phyloP scores from a whole-genome alignment of 345 rosid species.

The Gynandropsis gynandra region DNA sequence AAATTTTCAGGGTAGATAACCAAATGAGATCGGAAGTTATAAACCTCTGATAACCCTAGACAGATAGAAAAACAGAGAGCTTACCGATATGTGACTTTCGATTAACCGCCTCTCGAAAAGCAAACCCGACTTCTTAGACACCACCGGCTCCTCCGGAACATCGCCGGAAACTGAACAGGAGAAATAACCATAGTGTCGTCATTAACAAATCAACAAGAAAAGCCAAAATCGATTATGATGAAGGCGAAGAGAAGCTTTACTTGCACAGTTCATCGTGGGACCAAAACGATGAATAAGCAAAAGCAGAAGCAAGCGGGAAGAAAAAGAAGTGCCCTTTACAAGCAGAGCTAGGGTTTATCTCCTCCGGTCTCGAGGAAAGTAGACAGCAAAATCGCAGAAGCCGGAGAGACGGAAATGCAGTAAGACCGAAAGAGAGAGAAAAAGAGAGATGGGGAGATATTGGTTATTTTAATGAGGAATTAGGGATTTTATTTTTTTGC shows the following conservation, averaged over 20 bases:
- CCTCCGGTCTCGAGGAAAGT: slow-evolving; percentile 18
- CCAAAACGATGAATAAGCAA: neutral
- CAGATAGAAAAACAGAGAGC: slow-evolving; percentile 3
- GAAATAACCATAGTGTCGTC: slow-evolving; percentile 16
- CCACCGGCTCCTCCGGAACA: slow-evolving; percentile 90
- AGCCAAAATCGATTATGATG: neutral
- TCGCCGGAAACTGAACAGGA: slow-evolving; percentile 70
- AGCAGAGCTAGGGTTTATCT: slow-evolving; percentile 29
- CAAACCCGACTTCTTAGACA: slow-evolving; percentile 70
- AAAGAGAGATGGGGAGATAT: neutral
- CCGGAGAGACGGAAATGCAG: too few relatives aligned
- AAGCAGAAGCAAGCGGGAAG: neutral
- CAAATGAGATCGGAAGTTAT: neutral
- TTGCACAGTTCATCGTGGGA: slow-evolving; percentile 67
- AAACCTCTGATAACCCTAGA: neutral
- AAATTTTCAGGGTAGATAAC: neutral
- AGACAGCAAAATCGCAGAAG: slow-evolving; percentile 18
- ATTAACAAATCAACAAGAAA: neutral
- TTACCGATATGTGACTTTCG: slow-evolving; percentile 71
- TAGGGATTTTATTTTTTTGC: too few relatives aligned
- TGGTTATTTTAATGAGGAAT: too few relatives aligned
- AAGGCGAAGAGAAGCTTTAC: slow-evolving; percentile 31
- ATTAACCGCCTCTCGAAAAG: slow-evolving; percentile 86
- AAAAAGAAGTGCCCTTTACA: neutral
- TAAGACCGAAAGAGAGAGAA: too few relatives aligned